A percentile compares a stretch with the other conserved stretches of the same genome.
Conservation (phyloP, 2,329 filamentous ascomycete genomes). For the Dactylellina cionopaga region DNA sequence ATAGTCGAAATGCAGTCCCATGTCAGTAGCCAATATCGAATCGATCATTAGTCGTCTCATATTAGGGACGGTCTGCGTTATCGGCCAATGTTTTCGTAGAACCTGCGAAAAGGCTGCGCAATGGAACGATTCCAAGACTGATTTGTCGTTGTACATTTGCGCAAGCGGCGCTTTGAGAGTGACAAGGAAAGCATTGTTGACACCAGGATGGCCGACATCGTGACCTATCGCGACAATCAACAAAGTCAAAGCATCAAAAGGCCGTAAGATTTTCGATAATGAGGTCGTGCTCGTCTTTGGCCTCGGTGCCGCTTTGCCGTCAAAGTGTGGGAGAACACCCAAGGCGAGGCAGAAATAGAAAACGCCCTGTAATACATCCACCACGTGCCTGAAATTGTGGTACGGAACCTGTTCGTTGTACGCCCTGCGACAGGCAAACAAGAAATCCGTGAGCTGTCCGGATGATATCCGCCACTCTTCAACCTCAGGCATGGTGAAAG, state of each 20-base stretch:
- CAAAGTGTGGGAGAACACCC: conserved; percentile 72
- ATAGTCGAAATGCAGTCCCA: conserved; percentile 96
- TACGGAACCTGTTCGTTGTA: conserved; percentile 97
- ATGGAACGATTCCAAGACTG: conserved; percentile 95
- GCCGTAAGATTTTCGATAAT: conserved; percentile 70
- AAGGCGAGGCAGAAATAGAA: conserved; percentile 89
- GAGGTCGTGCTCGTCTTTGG: conserved; percentile 47
- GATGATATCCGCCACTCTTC: conserved; percentile 81
- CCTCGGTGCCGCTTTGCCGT: conserved; percentile 39
- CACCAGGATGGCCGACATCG: conserved; percentile 95
- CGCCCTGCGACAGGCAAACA: conserved; percentile 87
- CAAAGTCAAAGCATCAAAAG: conserved; percentile 87
- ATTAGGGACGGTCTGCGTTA: conserved; percentile 73
- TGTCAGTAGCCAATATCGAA: conserved; percentile 96
- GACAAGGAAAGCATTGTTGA: conserved; percentile 96
- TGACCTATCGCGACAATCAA: conserved; percentile 97
- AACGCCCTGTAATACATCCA: conserved; percentile 92
- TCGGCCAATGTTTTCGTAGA: conserved; percentile 88
- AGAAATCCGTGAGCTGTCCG: conserved; percentile 85
- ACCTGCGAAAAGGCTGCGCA: conserved; percentile 98
- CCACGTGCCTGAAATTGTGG: conserved; percentile 97
- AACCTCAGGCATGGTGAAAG: conserved; percentile 81
- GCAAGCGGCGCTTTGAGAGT: conserved; percentile 91
- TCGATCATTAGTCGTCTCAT: conserved; percentile 94
- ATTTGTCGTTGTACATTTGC: conserved; percentile 95